These are phyloP conservation scores for Aleurites moluccanus DNA, from an alignment of 441 rosid species.

Conservation along the genomic window DNA sequence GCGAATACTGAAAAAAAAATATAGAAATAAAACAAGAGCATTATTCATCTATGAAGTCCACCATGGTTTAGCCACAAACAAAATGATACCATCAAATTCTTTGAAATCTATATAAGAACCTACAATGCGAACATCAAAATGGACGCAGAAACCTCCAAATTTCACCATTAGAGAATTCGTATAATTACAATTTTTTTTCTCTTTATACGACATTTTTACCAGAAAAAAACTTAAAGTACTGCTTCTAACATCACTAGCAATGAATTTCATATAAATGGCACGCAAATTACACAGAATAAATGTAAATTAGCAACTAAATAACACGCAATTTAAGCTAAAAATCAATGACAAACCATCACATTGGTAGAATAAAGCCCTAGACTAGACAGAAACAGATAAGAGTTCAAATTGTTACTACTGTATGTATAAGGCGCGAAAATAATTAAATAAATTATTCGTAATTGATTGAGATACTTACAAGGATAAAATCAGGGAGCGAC, in stretches of 20 bases:
- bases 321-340: neutral
- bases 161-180: neutral
- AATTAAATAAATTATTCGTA: neutral
- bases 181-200: no score
- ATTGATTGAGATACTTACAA: slow-evolving; percentile 42
- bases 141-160: neutral
- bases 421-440: neutral
- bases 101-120: neutral
- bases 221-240: neutral
- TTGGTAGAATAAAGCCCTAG: neutral
- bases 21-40: neutral
- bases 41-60: neutral
- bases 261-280: neutral
- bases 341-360: neutral
- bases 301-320: neutral
- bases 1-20: neutral
- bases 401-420: neutral
- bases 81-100: neutral
- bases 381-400: neutral
- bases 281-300: neutral
- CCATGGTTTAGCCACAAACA: neutral
- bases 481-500: slow-evolving; percentile 83
- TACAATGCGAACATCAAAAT: neutral
- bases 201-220: neutral
- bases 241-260: neutral